These are phyloP conservation scores for Fomitopsis palustris DNA, from an alignment of 1,284 basidiomycete species.

Conservation along the genomic window DNA sequence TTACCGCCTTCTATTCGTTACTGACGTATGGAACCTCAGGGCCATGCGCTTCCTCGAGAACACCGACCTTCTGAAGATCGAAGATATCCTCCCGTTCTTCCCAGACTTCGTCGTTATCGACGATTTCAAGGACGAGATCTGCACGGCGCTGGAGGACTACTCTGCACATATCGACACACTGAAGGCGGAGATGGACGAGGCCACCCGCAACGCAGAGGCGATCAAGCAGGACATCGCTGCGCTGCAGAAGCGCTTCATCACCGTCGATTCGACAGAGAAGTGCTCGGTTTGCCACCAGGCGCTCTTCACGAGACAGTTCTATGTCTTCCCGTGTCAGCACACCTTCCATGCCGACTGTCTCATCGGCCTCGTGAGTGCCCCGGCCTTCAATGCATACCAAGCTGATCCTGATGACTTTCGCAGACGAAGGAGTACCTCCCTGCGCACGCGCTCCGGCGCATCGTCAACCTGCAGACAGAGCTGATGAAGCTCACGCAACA, in stretches of 20 bases:
- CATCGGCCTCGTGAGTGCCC: constrained; percentile 74
- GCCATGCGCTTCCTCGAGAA: constrained; percentile 96
- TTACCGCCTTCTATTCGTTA: background rate
- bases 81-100: constrained; percentile 99
- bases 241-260: constrained; percentile 89
- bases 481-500: constrained; percentile 60
- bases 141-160: constrained; percentile 92
- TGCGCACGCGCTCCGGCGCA: constrained; percentile 74
- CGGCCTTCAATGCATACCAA: background rate
- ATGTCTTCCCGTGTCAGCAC: constrained; percentile 98
- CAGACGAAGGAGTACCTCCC: constrained; percentile 91
- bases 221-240: constrained; percentile 91
- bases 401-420: background rate
- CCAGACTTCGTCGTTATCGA: constrained; percentile 99
- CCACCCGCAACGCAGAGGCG: constrained; percentile 86
- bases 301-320: constrained; percentile 89
- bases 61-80: constrained; percentile 94
- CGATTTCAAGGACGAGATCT: constrained; percentile 99
- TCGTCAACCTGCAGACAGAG: constrained; percentile 82
- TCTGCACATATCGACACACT: constrained; percentile 88
- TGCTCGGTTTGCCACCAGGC: constrained; percentile 80
- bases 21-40: constrained; percentile 37
- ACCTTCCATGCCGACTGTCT: constrained; percentile 95
- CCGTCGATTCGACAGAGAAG: constrained; percentile 84
- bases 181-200: constrained; percentile 95